phyloP scores from a whole-genome alignment of 176 grass and related monocot genomes.

The Miscanthus lutarioriparius region DNA sequence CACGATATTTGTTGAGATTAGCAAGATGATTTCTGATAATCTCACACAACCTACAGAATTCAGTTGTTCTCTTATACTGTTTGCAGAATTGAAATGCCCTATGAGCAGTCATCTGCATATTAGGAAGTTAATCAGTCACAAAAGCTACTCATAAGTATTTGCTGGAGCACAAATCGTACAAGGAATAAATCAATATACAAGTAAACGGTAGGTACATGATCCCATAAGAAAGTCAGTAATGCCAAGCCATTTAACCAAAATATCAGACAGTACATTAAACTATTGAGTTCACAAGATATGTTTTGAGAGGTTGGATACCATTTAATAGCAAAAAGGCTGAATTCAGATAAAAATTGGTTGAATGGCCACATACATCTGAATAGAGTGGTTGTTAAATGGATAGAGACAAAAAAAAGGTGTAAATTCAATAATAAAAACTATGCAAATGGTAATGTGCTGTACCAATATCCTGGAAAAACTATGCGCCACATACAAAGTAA shows the following conservation, averaged over 20 bases:
- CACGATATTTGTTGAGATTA: slow-evolving; percentile 94
- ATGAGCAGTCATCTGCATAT: slow-evolving; percentile 89
- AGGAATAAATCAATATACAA: neutral
- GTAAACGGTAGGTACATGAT: neutral
- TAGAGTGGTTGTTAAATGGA: neutral
- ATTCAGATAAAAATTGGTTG: neutral
- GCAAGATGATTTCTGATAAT: slow-evolving; percentile 93
- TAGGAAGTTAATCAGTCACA: slow-evolving; percentile 6
- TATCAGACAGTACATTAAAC: neutral
- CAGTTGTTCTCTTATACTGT: slow-evolving; percentile 91
- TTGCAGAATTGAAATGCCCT: slow-evolving; percentile 97
- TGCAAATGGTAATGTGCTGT: neutral
- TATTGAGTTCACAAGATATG: neutral
- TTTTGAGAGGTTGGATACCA: neutral
- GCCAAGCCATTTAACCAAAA: neutral
- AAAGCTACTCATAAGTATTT: neutral
- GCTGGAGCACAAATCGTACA: neutral
- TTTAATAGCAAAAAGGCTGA: neutral
- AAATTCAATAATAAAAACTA: neutral
- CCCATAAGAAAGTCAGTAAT: neutral
- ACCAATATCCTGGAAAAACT: neutral
- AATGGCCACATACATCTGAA: neutral
- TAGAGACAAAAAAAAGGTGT: neutral
- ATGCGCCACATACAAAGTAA: slow-evolving; percentile 12
- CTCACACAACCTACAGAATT: slow-evolving; percentile 95